These are phyloP conservation scores for Phytophthora rubi DNA, from an alignment of 352 stramenopile genomes.

Conservation along the genomic window DNA sequence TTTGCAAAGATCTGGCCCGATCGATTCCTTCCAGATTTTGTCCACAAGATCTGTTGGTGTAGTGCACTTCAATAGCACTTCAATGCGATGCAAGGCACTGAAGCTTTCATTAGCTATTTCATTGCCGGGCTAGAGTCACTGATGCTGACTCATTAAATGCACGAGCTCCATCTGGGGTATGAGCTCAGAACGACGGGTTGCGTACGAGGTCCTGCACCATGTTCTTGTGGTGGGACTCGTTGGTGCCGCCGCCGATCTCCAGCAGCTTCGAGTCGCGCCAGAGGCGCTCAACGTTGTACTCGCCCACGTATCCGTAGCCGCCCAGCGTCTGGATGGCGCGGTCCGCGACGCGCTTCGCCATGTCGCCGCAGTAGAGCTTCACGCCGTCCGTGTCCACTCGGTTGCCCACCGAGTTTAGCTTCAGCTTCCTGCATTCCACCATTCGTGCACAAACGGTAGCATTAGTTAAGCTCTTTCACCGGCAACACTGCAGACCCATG, in stretches of 20 bases:
- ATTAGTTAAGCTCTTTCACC: not conserved
- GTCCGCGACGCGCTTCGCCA: slow-evolving; percentile 98
- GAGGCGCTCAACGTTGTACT: slow-evolving; percentile 98
- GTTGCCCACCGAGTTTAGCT: slow-evolving; percentile 95
- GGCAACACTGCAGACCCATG: not conserved
- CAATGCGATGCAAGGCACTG: not conserved
- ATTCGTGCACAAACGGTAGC: not conserved
- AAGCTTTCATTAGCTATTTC: not conserved
- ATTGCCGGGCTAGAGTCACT: not conserved
- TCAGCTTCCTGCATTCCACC: slow-evolving; percentile 78
- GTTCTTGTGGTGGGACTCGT: slow-evolving; percentile 99
- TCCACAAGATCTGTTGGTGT: slow-evolving; percentile 4
- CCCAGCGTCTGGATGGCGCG: slow-evolving; percentile 98
- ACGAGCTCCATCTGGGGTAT: not conserved
- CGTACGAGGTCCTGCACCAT: slow-evolving; percentile 90
- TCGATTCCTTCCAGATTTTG: slow-evolving; percentile 31
- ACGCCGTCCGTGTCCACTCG: slow-evolving; percentile 98
- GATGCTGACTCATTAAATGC: not conserved
- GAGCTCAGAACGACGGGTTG: slow-evolving; percentile 31
- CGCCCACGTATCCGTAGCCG: slow-evolving; percentile 98
- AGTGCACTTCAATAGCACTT: not conserved
- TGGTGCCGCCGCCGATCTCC: slow-evolving; percentile 99
- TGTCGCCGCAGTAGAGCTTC: slow-evolving; percentile 98
- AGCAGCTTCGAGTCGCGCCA: slow-evolving; percentile 99
- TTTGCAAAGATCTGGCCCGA: slow-evolving; percentile 19